Evolutionary conservation across 1,284 basidiomycete species (phyloP).

Genomic region (Wallemia ichthyophaga): DNA sequence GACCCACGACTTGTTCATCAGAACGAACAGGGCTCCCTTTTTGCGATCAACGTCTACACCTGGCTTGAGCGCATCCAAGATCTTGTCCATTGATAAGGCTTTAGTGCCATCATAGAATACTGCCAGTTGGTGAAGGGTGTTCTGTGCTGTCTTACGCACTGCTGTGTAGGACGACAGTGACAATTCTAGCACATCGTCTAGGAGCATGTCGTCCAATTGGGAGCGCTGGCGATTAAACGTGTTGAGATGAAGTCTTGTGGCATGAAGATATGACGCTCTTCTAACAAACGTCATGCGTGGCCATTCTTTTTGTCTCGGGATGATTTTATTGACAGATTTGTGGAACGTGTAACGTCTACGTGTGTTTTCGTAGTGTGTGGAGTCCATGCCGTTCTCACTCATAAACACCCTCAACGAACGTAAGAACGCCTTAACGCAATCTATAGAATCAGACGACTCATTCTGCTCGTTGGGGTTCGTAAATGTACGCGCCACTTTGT

Average conservation of each 20-base stretch:
- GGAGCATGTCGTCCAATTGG: conserved; percentile 43
- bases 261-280: conserved; percentile 26
- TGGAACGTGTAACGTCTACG: conserved; percentile 3
- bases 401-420: conserved; percentile 29
- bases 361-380: conserved; percentile 16
- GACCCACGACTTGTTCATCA: conserved; percentile 39
- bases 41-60: conserved; percentile 71
- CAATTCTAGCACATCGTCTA: conserved; percentile 48
- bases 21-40: conserved; percentile 74
- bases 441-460: conserved; percentile 63
- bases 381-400: conserved; percentile 36
- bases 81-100: conserved; percentile 32
- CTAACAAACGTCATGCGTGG: conserved; percentile 45
- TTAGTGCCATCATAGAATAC: conserved; percentile 58
- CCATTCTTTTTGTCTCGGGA: conserved; percentile 39
- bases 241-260: conserved; percentile 30
- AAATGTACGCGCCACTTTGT: conserved; percentile 36
- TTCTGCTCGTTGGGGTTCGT: conserved; percentile 21
- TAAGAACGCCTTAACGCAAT: conserved; percentile 34
- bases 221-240: conserved; percentile 51
- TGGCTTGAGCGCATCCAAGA: conserved; percentile 42
- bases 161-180: conserved; percentile 28
- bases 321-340: conserved; percentile 23
- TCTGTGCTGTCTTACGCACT: conserved; percentile 28
- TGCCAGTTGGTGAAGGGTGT: conserved; percentile 33